Evolutionary conservation across 768 basidiomycete genomes (phyloP), one percentile per base, ranked within the genome.

Genomic region (Hericium rajendrae): DNA sequence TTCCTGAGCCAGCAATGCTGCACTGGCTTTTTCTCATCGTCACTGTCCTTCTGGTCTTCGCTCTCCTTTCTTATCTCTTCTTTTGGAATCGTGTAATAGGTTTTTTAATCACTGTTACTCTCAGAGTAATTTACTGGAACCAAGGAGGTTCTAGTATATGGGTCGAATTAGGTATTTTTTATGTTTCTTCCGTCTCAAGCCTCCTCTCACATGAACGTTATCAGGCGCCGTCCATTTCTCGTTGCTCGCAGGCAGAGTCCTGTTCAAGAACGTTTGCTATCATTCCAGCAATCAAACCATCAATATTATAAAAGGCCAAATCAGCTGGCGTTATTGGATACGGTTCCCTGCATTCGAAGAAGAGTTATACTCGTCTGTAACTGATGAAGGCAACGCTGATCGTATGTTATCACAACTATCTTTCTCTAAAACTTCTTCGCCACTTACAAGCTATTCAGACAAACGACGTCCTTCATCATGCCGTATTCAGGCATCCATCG

Each of bases 281-380:
- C 84, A 95, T 69, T 94, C 93, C 2, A 88, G 90, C 67, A 97
- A 95, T 70, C 88, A 97, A 69, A 91, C 88, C 18, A 76, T 94
- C 48, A 83, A 84, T 60, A 78, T 93, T 53, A 81, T 91, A 50
- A 90, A 91, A 70, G 89, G 85, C 1, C 84, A 91, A 66, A 70
- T 97, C 51, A 87, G 87, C 62, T 98, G 94, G 93, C 79, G 91
- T 61, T 97, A 95, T 69, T 98, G 95, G 95, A 78, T 91, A 51
- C 84, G 92, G 57, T 74, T 78, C 41, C 87, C 93, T 2, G 81
- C 86, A 9, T 78, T 82, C n/a, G 86, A 86, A 61, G 81, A 86
- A 51, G 88, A 90, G 62, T 71, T 89, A 57, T 71, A 71, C 64
- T 65, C 71, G 59, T 64, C 74, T 26, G 78, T 74, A 15, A 76